Conservation (phyloP, 2,329 filamentous ascomycete genomes). For the Mycosphaerelloides madeirae region DNA sequence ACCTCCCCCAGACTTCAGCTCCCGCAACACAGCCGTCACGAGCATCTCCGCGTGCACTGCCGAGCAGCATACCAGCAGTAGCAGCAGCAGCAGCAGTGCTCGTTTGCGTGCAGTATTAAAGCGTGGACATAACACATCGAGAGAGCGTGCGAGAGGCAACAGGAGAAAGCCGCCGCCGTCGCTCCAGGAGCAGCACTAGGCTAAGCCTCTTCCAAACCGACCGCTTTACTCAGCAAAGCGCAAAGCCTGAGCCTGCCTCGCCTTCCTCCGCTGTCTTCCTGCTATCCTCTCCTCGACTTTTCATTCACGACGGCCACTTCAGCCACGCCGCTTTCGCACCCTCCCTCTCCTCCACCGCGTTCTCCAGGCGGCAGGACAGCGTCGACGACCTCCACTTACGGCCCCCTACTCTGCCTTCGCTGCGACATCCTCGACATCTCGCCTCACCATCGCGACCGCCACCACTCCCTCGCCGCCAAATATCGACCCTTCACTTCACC, state of each 20-base stretch:
- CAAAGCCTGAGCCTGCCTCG: not conserved
- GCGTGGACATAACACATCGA: too few species aligned
- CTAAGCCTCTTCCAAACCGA: too few species aligned
- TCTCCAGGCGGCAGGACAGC: not conserved
- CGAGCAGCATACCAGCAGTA: too few species aligned
- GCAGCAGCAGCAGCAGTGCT: too few species aligned
- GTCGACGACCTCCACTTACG: not conserved
- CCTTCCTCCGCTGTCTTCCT: not conserved
- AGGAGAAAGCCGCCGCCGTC: too few species aligned
- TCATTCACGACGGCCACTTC: not conserved
- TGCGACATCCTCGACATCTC: not conserved
- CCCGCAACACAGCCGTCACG: too few species aligned
- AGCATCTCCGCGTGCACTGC: too few species aligned
- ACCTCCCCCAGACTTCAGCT: too few species aligned
- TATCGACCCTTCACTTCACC: not conserved
- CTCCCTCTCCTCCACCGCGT: not conserved
- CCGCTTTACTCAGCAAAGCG: not conserved
- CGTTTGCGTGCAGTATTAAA: too few species aligned
- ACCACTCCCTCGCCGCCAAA: too few species aligned
- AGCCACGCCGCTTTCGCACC: not conserved
- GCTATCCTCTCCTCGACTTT: not conserved
- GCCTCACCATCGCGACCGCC: not conserved
- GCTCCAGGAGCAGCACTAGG: too few species aligned
- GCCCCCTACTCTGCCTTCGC: not conserved
- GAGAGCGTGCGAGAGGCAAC: too few species aligned